Evolutionary conservation across 1,284 basidiomycete species (phyloP).

Genomic region (Sparassis latifolia): DNA sequence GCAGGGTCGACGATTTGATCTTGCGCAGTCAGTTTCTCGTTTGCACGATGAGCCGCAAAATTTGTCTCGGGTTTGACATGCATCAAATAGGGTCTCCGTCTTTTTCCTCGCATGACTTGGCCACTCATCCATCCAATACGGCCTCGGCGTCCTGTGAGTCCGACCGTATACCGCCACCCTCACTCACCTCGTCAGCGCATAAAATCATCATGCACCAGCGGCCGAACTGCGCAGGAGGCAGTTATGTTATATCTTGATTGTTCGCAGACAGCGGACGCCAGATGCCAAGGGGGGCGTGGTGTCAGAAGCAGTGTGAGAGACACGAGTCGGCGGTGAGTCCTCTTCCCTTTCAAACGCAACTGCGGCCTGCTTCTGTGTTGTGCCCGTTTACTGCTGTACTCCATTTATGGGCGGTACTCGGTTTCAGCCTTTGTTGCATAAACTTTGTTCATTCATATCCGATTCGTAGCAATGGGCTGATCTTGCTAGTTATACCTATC

Average conservation of each 20-base stretch:
- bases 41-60: no score
- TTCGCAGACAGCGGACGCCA: neutral
- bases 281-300: neutral
- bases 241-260: neutral
- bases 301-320: neutral
- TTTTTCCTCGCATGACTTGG: no score
- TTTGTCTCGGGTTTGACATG: no score
- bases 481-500: constrained; percentile 10
- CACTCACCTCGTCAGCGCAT: no score
- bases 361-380: neutral
- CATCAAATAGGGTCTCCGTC: no score
- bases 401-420: neutral
- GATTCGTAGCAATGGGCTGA: constrained; percentile 12
- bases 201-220: neutral
- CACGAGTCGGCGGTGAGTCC: neutral
- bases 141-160: no score
- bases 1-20: no score
- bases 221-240: neutral
- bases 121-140: no score
- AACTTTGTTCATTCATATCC: constrained; percentile 10
- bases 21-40: no score
- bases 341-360: neutral
- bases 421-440: constrained; percentile 8
- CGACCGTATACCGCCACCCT: no score
- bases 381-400: neutral